Conservation (phyloP, 2,329 filamentous ascomycete species). For the Microsporum ferrugineum region DNA sequence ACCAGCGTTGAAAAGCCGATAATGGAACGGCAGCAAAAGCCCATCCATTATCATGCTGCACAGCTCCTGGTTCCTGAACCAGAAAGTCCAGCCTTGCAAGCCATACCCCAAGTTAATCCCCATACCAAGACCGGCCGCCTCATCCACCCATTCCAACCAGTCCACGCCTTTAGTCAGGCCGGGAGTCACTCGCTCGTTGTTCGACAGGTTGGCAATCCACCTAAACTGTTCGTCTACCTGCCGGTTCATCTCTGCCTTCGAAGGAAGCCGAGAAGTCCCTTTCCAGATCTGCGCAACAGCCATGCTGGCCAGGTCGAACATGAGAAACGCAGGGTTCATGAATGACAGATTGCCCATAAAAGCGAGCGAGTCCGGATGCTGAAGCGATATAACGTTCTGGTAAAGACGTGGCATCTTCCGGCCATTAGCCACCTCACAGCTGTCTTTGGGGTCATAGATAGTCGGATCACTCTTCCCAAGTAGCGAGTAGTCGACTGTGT, state of each 20-base stretch:
- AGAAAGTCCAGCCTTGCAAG: conserved; percentile 26
- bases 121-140: conserved; percentile 24
- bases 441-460: neutral
- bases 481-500: neutral
- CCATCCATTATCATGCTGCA: conserved; percentile 25
- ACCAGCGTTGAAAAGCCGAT: conserved; percentile 26
- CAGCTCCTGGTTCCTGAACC: conserved; percentile 24
- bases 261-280: conserved; percentile 17
- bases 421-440: conserved; percentile 5
- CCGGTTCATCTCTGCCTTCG: conserved; percentile 21
- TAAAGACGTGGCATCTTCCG: conserved; percentile 20
- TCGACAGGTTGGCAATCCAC: conserved; percentile 13
- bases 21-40: conserved; percentile 24
- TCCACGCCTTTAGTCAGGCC: conserved; percentile 12
- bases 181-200: conserved; percentile 12
- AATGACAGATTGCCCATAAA: conserved; percentile 21
- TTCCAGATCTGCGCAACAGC: conserved; percentile 26
- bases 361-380: conserved; percentile 22
- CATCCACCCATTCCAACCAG: conserved; percentile 23
- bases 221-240: conserved; percentile 7
- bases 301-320: conserved; percentile 21
- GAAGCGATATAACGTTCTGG: conserved; percentile 23
- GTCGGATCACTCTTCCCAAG: neutral
- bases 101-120: conserved; percentile 24
- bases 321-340: conserved; percentile 19